These are phyloP conservation scores for Daphne laureola DNA, from an alignment of 441 rosid species.

Conservation along the genomic window DNA sequence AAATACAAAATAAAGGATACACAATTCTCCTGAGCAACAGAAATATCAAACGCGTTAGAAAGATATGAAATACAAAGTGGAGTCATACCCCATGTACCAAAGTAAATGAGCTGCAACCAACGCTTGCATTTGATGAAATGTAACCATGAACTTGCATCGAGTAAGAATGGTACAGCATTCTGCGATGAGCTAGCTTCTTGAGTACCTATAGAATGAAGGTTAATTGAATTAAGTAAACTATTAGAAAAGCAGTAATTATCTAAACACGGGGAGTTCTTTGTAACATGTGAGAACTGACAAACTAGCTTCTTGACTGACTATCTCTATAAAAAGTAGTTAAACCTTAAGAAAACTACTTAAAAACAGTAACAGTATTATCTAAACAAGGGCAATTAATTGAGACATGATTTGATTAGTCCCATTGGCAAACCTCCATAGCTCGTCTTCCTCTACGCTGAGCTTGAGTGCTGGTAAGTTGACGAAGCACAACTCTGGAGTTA, in stretches of 20 bases:
- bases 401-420: no score
- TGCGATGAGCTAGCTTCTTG: conserved; percentile 75
- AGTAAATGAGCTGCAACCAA: conserved; percentile 46
- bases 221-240: conserved; percentile 4
- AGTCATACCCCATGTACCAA: conserved; percentile 82
- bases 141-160: conserved; percentile 95
- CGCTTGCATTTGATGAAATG: conserved; percentile 31
- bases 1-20: neutral
- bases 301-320: no score
- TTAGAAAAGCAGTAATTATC: neutral
- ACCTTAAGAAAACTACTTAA: no score
- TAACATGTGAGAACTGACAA: no score
- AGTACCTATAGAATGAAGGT: conserved; percentile 46
- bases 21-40: neutral
- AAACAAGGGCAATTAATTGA: no score
- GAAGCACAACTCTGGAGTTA: conserved; percentile 76
- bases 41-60: neutral
- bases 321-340: no score
- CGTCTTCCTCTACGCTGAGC: conserved; percentile 90
- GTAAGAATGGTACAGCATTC: conserved; percentile 82
- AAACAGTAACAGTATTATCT: no score
- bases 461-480: conserved; percentile 53
- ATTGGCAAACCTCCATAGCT: conserved; percentile 64
- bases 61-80: conserved; percentile 5
- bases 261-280: no score